phyloP scores from a whole-genome alignment of 352 stramenopile species.

The Lagenidium sp. region DNA sequence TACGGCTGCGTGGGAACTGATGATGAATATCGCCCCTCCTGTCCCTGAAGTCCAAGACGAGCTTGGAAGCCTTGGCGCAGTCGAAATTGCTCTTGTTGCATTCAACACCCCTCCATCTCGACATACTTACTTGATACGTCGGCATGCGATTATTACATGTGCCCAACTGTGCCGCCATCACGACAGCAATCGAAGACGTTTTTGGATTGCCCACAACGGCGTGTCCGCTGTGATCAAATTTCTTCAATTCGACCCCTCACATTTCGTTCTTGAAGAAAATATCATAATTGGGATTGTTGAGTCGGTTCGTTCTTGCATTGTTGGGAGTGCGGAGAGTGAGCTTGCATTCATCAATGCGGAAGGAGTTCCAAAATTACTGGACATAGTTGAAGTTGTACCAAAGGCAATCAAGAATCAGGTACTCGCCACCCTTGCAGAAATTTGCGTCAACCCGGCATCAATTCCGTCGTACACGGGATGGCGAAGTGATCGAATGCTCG shows the following conservation, averaged over 20 bases:
- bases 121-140: conserved; percentile 54
- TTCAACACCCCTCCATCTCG: conserved; percentile 34
- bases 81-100: conserved; percentile 41
- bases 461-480: conserved; percentile 58
- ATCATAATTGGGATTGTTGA: conserved; percentile 56
- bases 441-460: conserved; percentile 62
- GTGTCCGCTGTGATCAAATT: conserved; percentile 29
- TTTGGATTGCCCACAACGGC: conserved; percentile 35
- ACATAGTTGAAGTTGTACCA: conserved; percentile 34
- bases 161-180: conserved; percentile 45
- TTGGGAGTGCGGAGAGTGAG: conserved; percentile 46
- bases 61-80: conserved; percentile 27
- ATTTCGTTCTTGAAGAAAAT: conserved; percentile 59
- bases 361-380: conserved; percentile 48
- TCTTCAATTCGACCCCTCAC: conserved; percentile 35
- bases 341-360: conserved; percentile 44
- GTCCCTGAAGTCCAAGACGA: conserved; percentile 29
- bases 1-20: conserved; percentile 38
- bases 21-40: conserved; percentile 30
- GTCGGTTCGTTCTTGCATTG: conserved; percentile 49
- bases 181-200: conserved; percentile 37
- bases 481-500: conserved; percentile 32
- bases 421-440: conserved; percentile 50
- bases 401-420: conserved; percentile 54
- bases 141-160: conserved; percentile 49